Evolutionary conservation across 345 rosid genomes (phyloP).

Genomic region (Hibiscus mutabilis): DNA sequence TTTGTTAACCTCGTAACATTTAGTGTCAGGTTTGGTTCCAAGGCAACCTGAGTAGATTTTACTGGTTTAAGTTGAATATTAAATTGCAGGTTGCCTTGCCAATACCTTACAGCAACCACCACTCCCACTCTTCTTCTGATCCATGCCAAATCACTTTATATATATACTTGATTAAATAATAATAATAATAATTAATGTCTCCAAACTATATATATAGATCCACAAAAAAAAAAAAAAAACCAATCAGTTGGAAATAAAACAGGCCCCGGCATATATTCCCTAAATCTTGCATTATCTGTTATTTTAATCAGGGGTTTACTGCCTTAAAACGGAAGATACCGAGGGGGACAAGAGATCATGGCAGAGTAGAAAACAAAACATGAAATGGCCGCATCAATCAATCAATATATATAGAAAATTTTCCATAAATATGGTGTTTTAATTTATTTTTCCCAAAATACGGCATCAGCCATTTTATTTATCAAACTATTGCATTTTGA

Average conservation of each 20-base stretch:
- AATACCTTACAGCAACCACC: slow-evolving; percentile 13
- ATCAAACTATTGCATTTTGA: no score
- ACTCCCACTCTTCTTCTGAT: not conserved
- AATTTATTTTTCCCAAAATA: no score
- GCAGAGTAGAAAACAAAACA: slow-evolving; percentile 10
- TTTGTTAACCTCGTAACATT: not conserved
- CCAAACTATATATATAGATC: not conserved
- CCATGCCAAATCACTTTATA: not conserved
- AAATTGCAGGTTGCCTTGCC: not conserved
- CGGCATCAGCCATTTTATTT: no score
- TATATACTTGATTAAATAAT: not conserved
- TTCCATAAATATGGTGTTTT: no score
- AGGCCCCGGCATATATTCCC: slow-evolving; percentile 45
- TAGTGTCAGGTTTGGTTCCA: not conserved
- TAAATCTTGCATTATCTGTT: slow-evolving; percentile 26
- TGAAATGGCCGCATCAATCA: not conserved
- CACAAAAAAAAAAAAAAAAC: slow-evolving; percentile 12
- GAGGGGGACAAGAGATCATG: slow-evolving; percentile 48
- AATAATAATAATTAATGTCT: not conserved
- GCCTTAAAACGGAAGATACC: slow-evolving; percentile 18
- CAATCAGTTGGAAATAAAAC: slow-evolving; percentile 6
- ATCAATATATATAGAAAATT: no score
- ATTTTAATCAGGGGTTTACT: slow-evolving; percentile 24
- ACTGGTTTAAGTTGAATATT: not conserved
- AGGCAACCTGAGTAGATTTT: not conserved